A percentile compares a stretch with the other conserved stretches of the same genome.
phyloP scores from a whole-genome alignment of 169 alveolate species.

The Eimeria zaria region DNA sequence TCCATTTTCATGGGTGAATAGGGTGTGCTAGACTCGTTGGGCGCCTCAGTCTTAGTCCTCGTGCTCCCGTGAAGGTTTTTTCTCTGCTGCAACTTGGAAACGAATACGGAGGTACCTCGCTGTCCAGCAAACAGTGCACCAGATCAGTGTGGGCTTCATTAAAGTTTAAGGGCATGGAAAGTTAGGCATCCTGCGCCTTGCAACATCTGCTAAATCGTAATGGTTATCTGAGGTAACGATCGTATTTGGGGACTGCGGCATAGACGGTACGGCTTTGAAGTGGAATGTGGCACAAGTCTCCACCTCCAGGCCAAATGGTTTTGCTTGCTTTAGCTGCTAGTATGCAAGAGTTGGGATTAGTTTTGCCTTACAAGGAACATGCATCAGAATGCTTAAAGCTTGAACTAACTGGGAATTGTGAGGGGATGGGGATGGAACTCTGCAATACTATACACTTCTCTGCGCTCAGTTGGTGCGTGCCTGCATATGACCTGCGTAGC shows the following conservation, averaged over 20 bases:
- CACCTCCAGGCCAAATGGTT: background rate
- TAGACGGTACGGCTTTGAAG: background rate
- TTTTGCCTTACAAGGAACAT: background rate
- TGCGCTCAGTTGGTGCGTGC: background rate
- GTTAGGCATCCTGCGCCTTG: background rate
- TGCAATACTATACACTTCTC: background rate
- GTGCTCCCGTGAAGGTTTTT: background rate
- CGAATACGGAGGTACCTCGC: background rate
- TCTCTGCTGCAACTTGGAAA: background rate
- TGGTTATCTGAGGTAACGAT: background rate
- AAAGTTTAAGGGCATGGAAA: too few species aligned
- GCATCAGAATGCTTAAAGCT: background rate
- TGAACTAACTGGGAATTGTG: background rate
- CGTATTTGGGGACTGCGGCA: background rate
- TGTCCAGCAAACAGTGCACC: background rate
- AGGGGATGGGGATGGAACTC: background rate
- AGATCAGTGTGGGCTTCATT: background rate
- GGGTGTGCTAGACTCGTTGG: too few species aligned
- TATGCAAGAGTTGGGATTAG: background rate
- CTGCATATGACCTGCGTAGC: background rate
- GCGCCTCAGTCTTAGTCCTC: background rate
- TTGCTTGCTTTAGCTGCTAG: background rate
- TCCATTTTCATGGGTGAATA: too few species aligned
- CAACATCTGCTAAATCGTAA: background rate
- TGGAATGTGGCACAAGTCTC: background rate